Evolutionary conservation across 2,329 filamentous ascomycete species (phyloP).

Genomic region (Coniochaeta hoffmannii): DNA sequence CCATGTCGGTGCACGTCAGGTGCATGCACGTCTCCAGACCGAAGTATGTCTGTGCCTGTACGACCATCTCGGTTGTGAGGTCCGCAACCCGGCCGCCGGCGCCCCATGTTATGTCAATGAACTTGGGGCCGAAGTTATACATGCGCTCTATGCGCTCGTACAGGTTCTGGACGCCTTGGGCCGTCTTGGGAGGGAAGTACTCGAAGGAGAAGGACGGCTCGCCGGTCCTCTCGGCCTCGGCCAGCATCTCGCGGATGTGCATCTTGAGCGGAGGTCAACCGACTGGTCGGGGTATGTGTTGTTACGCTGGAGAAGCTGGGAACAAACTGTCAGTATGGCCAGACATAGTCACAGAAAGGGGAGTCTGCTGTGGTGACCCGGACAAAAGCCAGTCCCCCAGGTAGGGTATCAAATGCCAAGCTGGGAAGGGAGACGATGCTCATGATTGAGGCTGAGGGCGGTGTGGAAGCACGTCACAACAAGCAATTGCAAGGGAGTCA

Average conservation of each 20-base stretch:
- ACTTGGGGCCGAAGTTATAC: slow-evolving; percentile 87
- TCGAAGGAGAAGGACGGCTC: slow-evolving; percentile 96
- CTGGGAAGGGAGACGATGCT: neutral
- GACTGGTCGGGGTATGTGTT: neutral
- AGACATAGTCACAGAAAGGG: neutral
- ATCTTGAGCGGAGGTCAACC: slow-evolving; percentile 47
- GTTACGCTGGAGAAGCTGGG: neutral
- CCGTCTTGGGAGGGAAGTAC: slow-evolving; percentile 97
- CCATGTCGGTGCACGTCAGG: slow-evolving; percentile 97
- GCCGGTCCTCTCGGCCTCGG: slow-evolving; percentile 69
- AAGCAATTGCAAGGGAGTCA: neutral
- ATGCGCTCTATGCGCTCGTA: slow-evolving; percentile 99
- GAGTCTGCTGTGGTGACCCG: neutral
- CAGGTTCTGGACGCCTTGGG: slow-evolving; percentile 95
- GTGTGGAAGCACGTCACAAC: neutral
- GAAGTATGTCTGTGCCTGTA: slow-evolving; percentile 88
- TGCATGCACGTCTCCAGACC: slow-evolving; percentile 99
- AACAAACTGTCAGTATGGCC: neutral
- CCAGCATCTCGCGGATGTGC: slow-evolving; percentile 92
- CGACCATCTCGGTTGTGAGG: slow-evolving; percentile 95
- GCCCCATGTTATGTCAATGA: slow-evolving; percentile 98
- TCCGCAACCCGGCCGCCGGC: slow-evolving; percentile 87
- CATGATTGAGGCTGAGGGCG: neutral
- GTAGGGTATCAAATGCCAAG: neutral
- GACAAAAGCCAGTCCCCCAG: neutral